phyloP scores from a whole-genome alignment of 352 stramenopile genomes.

The Phytophthora foliorum region DNA sequence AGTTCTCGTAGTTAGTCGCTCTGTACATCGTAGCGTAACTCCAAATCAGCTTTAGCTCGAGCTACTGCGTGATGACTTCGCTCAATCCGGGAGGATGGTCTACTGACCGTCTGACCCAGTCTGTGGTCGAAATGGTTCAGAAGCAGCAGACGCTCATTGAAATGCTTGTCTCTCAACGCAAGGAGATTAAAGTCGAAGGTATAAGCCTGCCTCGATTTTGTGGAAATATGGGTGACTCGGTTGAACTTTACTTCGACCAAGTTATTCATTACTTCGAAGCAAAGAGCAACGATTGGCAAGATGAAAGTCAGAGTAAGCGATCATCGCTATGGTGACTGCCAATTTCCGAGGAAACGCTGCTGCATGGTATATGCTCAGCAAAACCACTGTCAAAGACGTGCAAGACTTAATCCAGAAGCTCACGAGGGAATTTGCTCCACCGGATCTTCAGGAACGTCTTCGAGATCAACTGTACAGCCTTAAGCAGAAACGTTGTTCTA shows the following conservation, averaged over 20 bases:
- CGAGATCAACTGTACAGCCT: slow-evolving; percentile 26
- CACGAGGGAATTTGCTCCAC: slow-evolving; percentile 31
- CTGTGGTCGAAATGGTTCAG: too few relatives aligned
- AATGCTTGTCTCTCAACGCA: not conserved
- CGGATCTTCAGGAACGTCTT: slow-evolving; percentile 31
- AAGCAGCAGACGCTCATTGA: not conserved
- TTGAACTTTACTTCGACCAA: not conserved
- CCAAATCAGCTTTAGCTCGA: too few relatives aligned
- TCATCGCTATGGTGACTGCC: slow-evolving; percentile 12
- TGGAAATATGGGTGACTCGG: not conserved
- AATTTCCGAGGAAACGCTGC: slow-evolving; percentile 21
- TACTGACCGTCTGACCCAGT: not conserved
- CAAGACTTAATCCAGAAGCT: too few relatives aligned
- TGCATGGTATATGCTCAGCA: slow-evolving; percentile 22
- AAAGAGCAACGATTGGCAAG: too few relatives aligned
- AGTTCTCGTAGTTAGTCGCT: not conserved
- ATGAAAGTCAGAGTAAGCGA: too few relatives aligned
- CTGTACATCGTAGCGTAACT: not conserved
- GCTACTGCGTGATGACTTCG: too few relatives aligned
- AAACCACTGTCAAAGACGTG: too few relatives aligned
- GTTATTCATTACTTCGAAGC: not conserved
- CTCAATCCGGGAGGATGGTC: not conserved
- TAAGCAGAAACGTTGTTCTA: slow-evolving; percentile 18
- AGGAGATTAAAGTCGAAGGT: not conserved
- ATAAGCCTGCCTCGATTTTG: not conserved